These are phyloP conservation scores for Lentinula novae-zelandiae DNA, from an alignment of 1,284 basidiomycete genomes.

Conservation along the genomic window DNA sequence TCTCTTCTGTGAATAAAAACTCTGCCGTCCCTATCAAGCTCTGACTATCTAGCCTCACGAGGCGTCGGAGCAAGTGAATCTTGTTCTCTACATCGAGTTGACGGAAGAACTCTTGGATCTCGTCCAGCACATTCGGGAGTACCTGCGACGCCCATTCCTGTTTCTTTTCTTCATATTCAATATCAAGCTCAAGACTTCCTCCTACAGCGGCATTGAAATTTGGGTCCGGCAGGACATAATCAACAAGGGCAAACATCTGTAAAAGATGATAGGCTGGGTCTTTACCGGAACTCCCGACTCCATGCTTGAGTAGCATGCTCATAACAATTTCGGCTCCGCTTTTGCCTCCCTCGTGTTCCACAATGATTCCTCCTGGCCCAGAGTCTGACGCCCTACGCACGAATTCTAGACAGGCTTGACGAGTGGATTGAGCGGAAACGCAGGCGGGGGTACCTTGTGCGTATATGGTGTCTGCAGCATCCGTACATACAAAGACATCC, in stretches of 20 bases:
- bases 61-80: slow-evolving; percentile 48
- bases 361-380: slow-evolving; percentile 23
- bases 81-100: slow-evolving; percentile 53
- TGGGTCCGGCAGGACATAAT: slow-evolving; percentile 48
- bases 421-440: slow-evolving; percentile 37
- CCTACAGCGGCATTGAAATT: neutral
- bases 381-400: slow-evolving; percentile 36
- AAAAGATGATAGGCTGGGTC: slow-evolving; percentile 56
- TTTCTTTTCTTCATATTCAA: slow-evolving; percentile 8
- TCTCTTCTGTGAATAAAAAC: slow-evolving; percentile 63
- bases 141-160: slow-evolving; percentile 49
- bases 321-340: slow-evolving; percentile 47
- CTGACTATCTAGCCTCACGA: slow-evolving; percentile 45
- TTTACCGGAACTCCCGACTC: slow-evolving; percentile 30
- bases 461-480: slow-evolving; percentile 41
- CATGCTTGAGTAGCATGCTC: slow-evolving; percentile 49
- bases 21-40: slow-evolving; percentile 61
- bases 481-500: slow-evolving; percentile 55
- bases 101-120: slow-evolving; percentile 53
- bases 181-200: neutral
- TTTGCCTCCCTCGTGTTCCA: slow-evolving; percentile 30
- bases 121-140: slow-evolving; percentile 50
- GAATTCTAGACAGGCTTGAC: slow-evolving; percentile 48
- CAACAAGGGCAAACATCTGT: slow-evolving; percentile 54
- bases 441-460: slow-evolving; percentile 36